Evolutionary conservation across 441 rosid species (phyloP).

Genomic region (Pelargonium cotyledonis): DNA sequence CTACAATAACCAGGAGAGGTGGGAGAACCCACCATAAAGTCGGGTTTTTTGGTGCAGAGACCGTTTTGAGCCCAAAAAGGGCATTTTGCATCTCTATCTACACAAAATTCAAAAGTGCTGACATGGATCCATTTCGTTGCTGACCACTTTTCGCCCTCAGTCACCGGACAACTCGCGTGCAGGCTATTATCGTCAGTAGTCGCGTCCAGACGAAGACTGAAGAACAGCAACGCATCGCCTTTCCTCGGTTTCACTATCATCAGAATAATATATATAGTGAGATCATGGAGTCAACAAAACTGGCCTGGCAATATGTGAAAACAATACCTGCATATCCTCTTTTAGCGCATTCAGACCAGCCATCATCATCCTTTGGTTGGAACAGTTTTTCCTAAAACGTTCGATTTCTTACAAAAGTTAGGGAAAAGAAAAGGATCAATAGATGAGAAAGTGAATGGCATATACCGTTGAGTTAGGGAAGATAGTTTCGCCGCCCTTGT

Average conservation of each 20-base stretch:
- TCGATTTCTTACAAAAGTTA: not conserved
- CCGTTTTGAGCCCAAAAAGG: too few relatives aligned
- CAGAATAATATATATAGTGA: not conserved
- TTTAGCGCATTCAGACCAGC: conserved; percentile 86
- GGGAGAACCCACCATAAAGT: too few relatives aligned
- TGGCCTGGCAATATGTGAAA: not conserved
- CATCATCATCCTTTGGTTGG: conserved; percentile 51
- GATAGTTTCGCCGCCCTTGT: conserved; percentile 85
- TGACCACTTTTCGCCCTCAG: conserved; percentile 97
- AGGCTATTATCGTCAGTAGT: conserved; percentile 56
- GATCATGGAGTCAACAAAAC: not conserved
- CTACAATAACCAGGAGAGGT: too few relatives aligned
- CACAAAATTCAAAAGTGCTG: conserved; percentile 26
- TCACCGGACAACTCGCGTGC: conserved; percentile 88
- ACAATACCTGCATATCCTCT: conserved; percentile 71
- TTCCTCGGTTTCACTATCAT: conserved; percentile 72
- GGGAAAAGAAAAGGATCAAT: not conserved
- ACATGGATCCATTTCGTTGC: conserved; percentile 98
- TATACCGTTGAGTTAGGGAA: conserved; percentile 54
- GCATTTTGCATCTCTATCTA: too few relatives aligned
- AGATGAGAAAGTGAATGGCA: not conserved
- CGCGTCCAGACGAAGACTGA: conserved; percentile 72
- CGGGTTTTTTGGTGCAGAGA: too few relatives aligned
- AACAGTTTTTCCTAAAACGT: conserved; percentile 33
- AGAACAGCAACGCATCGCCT: conserved; percentile 88